Evolutionary conservation across 768 basidiomycete genomes (phyloP), one percentile per base, ranked within the genome.

Genomic region (Leccinum uliginosum): DNA sequence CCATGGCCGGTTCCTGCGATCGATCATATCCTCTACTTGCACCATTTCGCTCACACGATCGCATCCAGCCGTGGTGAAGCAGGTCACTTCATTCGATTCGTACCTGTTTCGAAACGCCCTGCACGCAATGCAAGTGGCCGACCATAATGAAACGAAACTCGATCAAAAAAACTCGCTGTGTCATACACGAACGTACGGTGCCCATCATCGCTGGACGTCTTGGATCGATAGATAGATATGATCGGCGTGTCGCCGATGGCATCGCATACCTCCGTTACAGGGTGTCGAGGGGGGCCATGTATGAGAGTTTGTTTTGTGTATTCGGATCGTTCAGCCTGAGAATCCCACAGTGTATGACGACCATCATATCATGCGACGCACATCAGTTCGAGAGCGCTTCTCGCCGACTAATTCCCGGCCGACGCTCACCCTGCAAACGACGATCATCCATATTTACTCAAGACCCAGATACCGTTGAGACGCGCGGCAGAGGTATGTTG

Each of bases 261-360:
- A 53, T 57, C 60, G 59, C 60, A 44, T 52, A 27, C 5, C 40
- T 43, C 40, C 40, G 40, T 43, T 43, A 43, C 40, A 43, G 40
- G 40, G 40, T 43, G 29, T 43, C 19, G 19, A 43, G 40, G 40
- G 10, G 19, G 14, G 6, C 6, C 12, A 23, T 34, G 12, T 52
- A 44, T n/a, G 57, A 45, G 50, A n/a, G 50, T 27, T 24, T 17
- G 29, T 19, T 43, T n/a, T 43, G 45, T 27, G 21, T 30, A 54
- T 15, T 19, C 17, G 21, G 11, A 40, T 57, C 35, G 23, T 9
- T 46, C 46, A 29, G 40, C 30, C 30, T 30, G 12, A 30, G 30
- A 8, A 3, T 26, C 30, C 7, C 21, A 12, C 52, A 21, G 12
- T 43, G 26, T 46, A 24, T 59, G 46, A 38, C 57, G 44, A 51